Conservation (phyloP, 1,284 basidiomycete genomes). For the Peniophora sp. region DNA sequence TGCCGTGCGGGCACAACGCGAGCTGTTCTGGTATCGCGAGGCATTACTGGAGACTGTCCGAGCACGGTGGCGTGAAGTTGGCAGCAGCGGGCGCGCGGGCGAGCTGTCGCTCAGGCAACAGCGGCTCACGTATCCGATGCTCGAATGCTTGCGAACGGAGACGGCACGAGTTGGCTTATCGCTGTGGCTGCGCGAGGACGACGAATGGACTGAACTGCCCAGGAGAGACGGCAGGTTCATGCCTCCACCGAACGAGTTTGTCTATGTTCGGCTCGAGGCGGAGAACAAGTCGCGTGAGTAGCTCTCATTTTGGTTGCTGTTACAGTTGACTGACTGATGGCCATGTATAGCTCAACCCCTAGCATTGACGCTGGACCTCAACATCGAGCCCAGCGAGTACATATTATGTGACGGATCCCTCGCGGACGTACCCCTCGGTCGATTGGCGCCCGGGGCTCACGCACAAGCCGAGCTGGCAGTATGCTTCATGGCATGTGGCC, state of each 20-base stretch:
- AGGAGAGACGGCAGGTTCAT: constrained; percentile 31
- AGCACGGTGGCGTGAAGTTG: constrained; percentile 80
- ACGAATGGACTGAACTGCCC: constrained; percentile 14
- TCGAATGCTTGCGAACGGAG: constrained; percentile 65
- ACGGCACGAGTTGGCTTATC: constrained; percentile 53
- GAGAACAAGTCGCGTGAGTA: constrained; percentile 54
- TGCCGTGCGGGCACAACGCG: constrained; percentile 58
- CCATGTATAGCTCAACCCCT: constrained; percentile 34
- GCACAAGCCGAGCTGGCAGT: constrained; percentile 49
- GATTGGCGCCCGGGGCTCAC: constrained; percentile 43
- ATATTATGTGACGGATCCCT: constrained; percentile 65
- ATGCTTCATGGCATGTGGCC: constrained; percentile 70
- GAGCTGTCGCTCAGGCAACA: constrained; percentile 72
- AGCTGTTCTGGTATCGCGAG: constrained; percentile 93
- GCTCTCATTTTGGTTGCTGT: background rate
- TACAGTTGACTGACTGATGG: constrained; percentile 7
- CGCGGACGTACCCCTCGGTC: constrained; percentile 51
- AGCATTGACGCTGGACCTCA: constrained; percentile 46
- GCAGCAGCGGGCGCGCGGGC: constrained; percentile 66
- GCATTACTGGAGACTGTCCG: constrained; percentile 63
- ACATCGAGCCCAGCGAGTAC: constrained; percentile 51
- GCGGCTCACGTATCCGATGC: constrained; percentile 66
- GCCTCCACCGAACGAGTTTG: constrained; percentile 49
- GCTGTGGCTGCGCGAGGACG: constrained; percentile 29
- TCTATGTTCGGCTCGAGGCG: constrained; percentile 45